phyloP scores from a whole-genome alignment of 2,329 filamentous ascomycete species.

The Massarina eburnea region DNA sequence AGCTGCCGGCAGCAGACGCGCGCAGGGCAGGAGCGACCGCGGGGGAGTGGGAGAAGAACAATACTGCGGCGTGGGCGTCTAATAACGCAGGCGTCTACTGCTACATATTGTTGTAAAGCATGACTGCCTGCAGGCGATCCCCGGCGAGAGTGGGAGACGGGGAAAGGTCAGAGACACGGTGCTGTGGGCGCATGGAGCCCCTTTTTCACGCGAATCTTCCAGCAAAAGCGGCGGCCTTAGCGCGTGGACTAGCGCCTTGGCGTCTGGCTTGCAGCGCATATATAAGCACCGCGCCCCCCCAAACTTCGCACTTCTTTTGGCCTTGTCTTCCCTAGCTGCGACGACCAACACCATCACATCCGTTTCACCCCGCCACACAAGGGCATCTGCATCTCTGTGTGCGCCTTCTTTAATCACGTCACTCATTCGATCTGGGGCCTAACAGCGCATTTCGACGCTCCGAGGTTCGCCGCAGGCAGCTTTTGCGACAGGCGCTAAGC shows the following conservation, averaged over 20 bases:
- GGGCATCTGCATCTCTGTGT: conserved; percentile 11
- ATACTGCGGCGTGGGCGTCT: too few species aligned
- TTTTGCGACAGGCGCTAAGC: conserved; percentile 36
- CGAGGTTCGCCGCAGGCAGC: background rate
- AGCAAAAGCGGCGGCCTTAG: conserved; percentile 4
- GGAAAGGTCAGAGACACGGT: too few species aligned
- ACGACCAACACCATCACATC: background rate
- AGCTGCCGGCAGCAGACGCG: too few species aligned
- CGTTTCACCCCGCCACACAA: background rate
- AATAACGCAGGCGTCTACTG: too few species aligned
- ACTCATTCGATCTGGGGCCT: conserved; percentile 23
- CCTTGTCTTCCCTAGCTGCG: background rate
- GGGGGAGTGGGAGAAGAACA: too few species aligned
- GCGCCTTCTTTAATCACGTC: conserved; percentile 36
- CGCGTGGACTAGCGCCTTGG: background rate
- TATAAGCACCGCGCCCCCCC: conserved; percentile 1
- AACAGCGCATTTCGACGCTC: conserved; percentile 24
- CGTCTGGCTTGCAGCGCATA: conserved; percentile 1
- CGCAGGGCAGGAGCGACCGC: too few species aligned
- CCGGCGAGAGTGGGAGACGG: background rate
- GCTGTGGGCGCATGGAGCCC: conserved; percentile 23
- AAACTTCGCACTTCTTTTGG: background rate
- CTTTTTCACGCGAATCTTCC: conserved; percentile 14
- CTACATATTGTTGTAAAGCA: too few species aligned
- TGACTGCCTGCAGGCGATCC: too few species aligned